Conservation (phyloP, 1,284 basidiomycete genomes). For the Trametes hirsuta region DNA sequence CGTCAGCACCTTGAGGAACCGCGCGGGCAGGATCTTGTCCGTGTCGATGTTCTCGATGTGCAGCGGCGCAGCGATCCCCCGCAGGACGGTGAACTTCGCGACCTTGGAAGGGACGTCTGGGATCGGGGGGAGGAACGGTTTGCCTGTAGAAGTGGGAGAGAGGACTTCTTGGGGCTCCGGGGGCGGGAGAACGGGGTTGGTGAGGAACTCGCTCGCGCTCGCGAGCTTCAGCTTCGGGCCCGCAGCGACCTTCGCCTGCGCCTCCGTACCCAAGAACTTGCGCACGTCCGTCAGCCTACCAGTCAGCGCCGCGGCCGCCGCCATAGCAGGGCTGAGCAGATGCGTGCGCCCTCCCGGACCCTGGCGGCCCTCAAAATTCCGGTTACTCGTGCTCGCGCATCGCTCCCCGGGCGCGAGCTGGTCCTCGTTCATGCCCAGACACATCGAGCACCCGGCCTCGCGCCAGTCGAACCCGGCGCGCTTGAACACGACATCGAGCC, state of each 20-base stretch:
- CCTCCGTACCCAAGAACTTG: conserved; percentile 65
- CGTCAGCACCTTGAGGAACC: conserved; percentile 95
- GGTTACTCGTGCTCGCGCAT: conserved; percentile 95
- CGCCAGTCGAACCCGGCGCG: conserved; percentile 97
- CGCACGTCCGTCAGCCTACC: conserved; percentile 91
- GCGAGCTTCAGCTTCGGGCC: conserved; percentile 67
- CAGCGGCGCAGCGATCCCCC: conserved; percentile 88
- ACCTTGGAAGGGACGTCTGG: conserved; percentile 61
- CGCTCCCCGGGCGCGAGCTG: conserved; percentile 89
- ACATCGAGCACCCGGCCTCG: conserved; percentile 98
- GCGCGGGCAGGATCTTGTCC: conserved; percentile 97
- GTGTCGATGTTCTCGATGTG: conserved; percentile 95
- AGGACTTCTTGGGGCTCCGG: conserved; percentile 53
- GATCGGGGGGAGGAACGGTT: conserved; percentile 47
- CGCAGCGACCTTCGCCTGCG: conserved; percentile 48
- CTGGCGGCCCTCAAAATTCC: conserved; percentile 95
- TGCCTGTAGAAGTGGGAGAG: conserved; percentile 34
- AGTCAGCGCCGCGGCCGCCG: conserved; percentile 90
- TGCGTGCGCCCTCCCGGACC: conserved; percentile 94
- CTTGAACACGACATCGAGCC: conserved; percentile 89
- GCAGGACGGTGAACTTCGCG: conserved; percentile 79
- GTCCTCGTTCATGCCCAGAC: conserved; percentile 97
- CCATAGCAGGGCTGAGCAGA: conserved; percentile 94
- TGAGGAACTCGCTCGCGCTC: conserved; percentile 76
- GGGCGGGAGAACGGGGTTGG: conserved; percentile 71